Evolutionary conservation across 1,284 basidiomycete species (phyloP), one percentile per base, ranked within the genome.

Genomic region (Sanghuangporus weigelae): DNA sequence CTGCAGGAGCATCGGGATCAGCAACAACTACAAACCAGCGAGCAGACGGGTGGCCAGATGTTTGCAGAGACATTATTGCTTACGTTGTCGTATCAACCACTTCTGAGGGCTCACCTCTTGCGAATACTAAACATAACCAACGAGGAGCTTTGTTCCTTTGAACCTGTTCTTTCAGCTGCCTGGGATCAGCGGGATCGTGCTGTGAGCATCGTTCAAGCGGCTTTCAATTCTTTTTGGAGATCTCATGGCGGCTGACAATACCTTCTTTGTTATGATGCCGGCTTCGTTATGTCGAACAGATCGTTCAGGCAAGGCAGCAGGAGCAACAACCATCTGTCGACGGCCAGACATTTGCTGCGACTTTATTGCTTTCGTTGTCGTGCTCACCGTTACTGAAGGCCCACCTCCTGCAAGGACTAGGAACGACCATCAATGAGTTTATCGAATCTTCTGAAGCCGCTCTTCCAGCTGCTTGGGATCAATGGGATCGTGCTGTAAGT

Each of bases 121-220:
- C 82, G 87, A 54, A 85, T 83, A 3, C 76, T 92, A 46, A 80
- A 81, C 66, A 86, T 92, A 83, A 84, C 86, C 31, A 84, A 84
- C 72, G 88, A 90, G 62, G 90, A 92, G 69, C 80, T 92, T 16
- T 83, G 84, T 3, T 84, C 86, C 8, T 74, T 92, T 56, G 87
- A 92, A 70, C 87, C 88, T 26, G 79, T 90, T 66, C 87, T 92
- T 63, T 89, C 90, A 3, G 85, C 87, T 58, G 89, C 89, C 21
- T 92, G 88, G 81, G 90, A 92, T 66, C 85, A 87, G 55, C 92
- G 90, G 90, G 86, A 92, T 70, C 83, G 84, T 66, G 84, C 87
- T 74, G 89, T 90, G 68, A 63, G 81, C 70, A 38, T 46, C 42
- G 38, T 63, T 59, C 57, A 40, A 63, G 60, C 50, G 44, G 38